Evolutionary conservation across 768 basidiomycete genomes (phyloP).

Genomic region (Termitomyces heimii): DNA sequence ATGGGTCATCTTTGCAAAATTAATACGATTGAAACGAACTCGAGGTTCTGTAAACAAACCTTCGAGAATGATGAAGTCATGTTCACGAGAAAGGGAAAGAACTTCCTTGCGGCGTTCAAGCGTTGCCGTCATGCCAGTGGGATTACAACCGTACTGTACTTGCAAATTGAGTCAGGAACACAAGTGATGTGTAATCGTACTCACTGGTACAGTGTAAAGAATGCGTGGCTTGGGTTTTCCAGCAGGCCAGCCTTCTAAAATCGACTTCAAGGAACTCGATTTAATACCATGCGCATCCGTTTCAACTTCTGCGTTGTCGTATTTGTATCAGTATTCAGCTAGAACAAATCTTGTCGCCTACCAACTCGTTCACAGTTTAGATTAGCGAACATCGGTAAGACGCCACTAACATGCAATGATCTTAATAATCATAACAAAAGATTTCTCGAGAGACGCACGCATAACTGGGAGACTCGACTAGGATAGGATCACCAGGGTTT

Average conservation of each 20-base stretch:
- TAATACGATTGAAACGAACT: not conserved
- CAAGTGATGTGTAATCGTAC: constrained; percentile 13
- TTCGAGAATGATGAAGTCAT: constrained; percentile 79
- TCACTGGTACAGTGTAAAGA: constrained; percentile 73
- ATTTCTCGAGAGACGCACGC: constrained; percentile 34
- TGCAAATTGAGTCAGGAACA: not conserved
- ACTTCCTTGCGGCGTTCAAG: constrained; percentile 62
- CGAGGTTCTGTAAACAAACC: constrained; percentile 32
- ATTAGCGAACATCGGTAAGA: constrained; percentile 51
- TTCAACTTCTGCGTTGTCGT: constrained; percentile 45
- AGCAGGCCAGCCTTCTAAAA: constrained; percentile 65
- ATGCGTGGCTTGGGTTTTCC: constrained; percentile 64
- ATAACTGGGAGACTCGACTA: constrained; percentile 78
- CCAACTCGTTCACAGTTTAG: constrained; percentile 53
- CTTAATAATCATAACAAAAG: constrained; percentile 6
- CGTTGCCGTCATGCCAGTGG: constrained; percentile 71
- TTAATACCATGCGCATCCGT: constrained; percentile 67
- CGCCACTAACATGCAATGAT: constrained; percentile 35
- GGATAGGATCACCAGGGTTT: constrained; percentile 71
- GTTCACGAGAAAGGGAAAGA: constrained; percentile 58
- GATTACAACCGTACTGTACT: constrained; percentile 75
- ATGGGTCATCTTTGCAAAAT: constrained; percentile 59
- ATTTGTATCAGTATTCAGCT: not conserved
- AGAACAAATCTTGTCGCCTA: constrained; percentile 18
- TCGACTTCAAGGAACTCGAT: constrained; percentile 46